Base-by-base conservation (phyloP, 805 yeast genomes). In the Helenozyma rhizophorensis region DNA sequence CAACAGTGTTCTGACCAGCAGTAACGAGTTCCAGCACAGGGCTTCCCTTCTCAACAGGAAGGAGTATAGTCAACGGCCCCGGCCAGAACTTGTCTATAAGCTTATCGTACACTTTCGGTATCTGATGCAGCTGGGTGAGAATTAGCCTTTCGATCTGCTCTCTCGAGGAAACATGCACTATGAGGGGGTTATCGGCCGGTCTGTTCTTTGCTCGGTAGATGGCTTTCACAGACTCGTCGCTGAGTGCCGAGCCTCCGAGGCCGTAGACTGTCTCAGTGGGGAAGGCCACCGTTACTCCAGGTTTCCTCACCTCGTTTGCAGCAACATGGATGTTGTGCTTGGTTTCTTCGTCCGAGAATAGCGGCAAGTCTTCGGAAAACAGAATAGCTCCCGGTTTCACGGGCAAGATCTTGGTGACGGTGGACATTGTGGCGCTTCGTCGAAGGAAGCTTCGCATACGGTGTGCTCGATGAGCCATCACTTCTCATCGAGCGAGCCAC, bases 261-360 rank as follows among this genome's bases (percentile, higher is more conserved):
- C 98, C 98, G 56, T 93, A 93, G 0, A 93, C 98, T 0, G 98
- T 93, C 53, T 93, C 98, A 0, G 98, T 86, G 2, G 98, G 98
- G 49, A 93, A 89, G 0, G 90, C 97, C 10, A 93, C 88, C 0
- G 81, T 87, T 3, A 34, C 29, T 2, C 50, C 50, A 9, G 42
- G 26, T 17, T 24, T 15, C 21, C 24, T 28, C 16, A 46, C 39
- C 14, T 33, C 38, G 6, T 25, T 19, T 7, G 50, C 48, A 5
- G 96, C 97, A 13, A 58, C 58, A 9, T 56, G 32, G 2, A 88
- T 58, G 38, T 74, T 74, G 9, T 47, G 36, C 37, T 63, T 58
- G 0, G 94, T 80, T 17, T 54, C 54, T n/a, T 63, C 48, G 48
- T 81, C 86, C 2, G 67, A 47, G 13, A 82, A 68, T 0, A 44